Base-by-base conservation (phyloP, 805 yeast genomes). In the Wickerhamiella brachini region DNA sequence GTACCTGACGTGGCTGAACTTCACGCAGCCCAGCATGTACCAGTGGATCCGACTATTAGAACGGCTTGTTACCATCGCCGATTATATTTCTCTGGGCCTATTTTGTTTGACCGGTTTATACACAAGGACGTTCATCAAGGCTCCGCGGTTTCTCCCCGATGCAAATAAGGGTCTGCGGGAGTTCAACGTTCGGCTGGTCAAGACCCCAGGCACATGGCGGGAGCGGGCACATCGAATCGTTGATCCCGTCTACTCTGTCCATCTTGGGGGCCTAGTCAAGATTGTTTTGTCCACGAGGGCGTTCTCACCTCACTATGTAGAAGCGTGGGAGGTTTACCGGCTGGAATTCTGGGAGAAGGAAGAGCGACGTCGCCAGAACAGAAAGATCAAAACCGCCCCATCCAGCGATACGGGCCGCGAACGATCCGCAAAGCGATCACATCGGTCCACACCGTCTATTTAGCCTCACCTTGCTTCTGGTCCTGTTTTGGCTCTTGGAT, bases 241-340 rank as follows among this genome's bases (percentile, higher is more conserved):
- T 50, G 53, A 56, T 47, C 71, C 63, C 7, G 58, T 55, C 3
- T 64, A 57, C 48, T 51, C 50, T 34, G 54, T 51, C 24, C 51
- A 50, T 17, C 65, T 63, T 2, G 95, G 95, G 0, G 80, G 83
- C 7, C 87, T 85, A 57, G 87, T 89, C 12, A 89, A 88, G 63
- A 64, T 93, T 8, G 83, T 86, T 9, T 70, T 93, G 51, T 82
- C 83, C 52, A 84, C 97, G 2, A 71, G 95, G 48, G 81, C 81
- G 1, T 93, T 90, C 66, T 78, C 79, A 53, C 80, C 93, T 0
- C 89, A 84, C 47, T 78, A 84, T 6, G 75, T 96, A 55, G 96
- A 89, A 64, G 89, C 87, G 9, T 90, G 98, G 97, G 98, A 90
- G 61, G 66, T 87, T 42, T 90, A 89, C 61, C 69, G 98, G 53